Evolutionary conservation across 2,329 filamentous ascomycete genomes (phyloP), one percentile per base, ranked within the genome.

Genomic region (Ophiobolus disseminans): DNA sequence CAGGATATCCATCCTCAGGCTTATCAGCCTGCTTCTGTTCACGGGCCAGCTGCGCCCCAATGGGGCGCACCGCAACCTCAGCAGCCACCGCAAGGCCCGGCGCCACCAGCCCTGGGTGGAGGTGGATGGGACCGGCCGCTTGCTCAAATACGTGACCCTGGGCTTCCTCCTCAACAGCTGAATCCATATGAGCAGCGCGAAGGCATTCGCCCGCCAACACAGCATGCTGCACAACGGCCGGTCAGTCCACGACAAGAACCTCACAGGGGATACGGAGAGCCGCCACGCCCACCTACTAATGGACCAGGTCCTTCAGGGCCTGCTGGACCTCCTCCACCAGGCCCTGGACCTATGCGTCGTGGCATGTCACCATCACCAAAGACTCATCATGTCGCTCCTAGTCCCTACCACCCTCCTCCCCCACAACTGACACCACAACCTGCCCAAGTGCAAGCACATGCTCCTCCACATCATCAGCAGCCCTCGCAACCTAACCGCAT

Each of bases 1-100:
- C 93, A 96, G 66, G 94, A 99, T 73, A 91, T 97, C 17, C 92
- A 97, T 71, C 93, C 93, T 40, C 91, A 96, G 68, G 90, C 92
- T 5, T 97, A 97, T 66, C 91, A 96, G 73, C 85, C 86, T 44
- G 84, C 87, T 38, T 89, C 89, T 32, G 87, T 94, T 44, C 89
- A 89, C 58, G 90, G 89, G 9, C 91, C 91, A 49, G 90, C 90
- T 42, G 88, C 88, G 41, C 92, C 91, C 56, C 89, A 95, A 71
- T 97, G 93, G 93, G 90, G 89, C 55, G 88, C 87, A 49, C 89
- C 91, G 39, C 84, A 86, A 34, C 84, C 85, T 40, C 76, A 82
- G 49, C 82, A 82, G 61, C 82, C 83, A 30, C 86, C 85, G 48
- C 82, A 81, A 50, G 86, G 86, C 25, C 86, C 86, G 46, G 82